These are phyloP conservation scores for Beauveria sp. DNA, from an alignment of 2,329 filamentous ascomycete genomes.

Conservation along the genomic window DNA sequence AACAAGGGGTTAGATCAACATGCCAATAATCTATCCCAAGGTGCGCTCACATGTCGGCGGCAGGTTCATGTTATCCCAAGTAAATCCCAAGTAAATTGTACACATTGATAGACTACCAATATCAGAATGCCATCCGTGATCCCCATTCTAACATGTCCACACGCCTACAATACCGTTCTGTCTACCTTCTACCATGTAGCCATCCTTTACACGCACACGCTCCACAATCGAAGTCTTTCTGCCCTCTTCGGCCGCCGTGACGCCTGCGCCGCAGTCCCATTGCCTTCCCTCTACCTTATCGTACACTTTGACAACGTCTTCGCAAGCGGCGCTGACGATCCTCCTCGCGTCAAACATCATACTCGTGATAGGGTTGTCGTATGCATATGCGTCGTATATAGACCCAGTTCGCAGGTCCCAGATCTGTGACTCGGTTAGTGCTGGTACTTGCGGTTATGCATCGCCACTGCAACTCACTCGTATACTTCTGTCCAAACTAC, in stretches of 20 bases:
- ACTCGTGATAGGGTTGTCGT: constrained; percentile 82
- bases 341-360: constrained; percentile 95
- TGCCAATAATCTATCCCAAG: not conserved
- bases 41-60: not conserved
- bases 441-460: not conserved
- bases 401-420: constrained; percentile 97
- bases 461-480: constrained; percentile 55
- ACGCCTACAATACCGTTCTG: constrained; percentile 82
- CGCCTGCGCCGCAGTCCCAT: constrained; percentile 90
- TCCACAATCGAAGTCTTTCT: constrained; percentile 66
- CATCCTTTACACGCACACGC: constrained; percentile 82
- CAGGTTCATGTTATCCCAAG: not conserved
- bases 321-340: constrained; percentile 83
- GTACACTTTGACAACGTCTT: constrained; percentile 94
- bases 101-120: constrained; percentile 4
- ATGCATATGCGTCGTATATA: constrained; percentile 92
- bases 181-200: constrained; percentile 86
- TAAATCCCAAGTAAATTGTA: constrained; percentile 4
- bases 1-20: too few species aligned
- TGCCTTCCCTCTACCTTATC: constrained; percentile 93
- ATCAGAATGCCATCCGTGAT: not conserved
- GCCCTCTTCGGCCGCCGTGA: constrained; percentile 58
- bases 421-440: constrained; percentile 51
- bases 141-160: constrained; percentile 60
- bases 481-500: constrained; percentile 85